Percentiles rank a stretch among this genome's conserved stretches.
Conservation (phyloP, 2,329 filamentous ascomycete genomes). For the Exophiala viscosa region DNA sequence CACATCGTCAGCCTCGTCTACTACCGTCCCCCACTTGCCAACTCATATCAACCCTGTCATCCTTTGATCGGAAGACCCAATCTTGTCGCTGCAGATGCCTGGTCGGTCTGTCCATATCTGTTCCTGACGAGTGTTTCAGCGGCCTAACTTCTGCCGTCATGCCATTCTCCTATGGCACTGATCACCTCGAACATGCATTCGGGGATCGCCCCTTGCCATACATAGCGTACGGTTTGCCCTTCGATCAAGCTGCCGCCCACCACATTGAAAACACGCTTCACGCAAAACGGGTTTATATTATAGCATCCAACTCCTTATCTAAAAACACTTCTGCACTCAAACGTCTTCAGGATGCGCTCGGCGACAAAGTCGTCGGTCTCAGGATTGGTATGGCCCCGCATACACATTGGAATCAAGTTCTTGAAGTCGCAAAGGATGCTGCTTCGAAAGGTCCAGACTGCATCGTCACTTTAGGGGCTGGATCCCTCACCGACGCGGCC, state of each 20-base stretch:
- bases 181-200: slow-evolving; percentile 39
- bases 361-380: slow-evolving; percentile 43
- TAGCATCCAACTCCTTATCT: slow-evolving; percentile 50
- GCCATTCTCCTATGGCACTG: slow-evolving; percentile 21
- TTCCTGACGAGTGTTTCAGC: too few species aligned
- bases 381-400: slow-evolving; percentile 53
- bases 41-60: too few species aligned
- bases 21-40: background rate
- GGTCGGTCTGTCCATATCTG: too few species aligned
- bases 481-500: slow-evolving; percentile 55
- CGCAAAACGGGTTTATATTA: slow-evolving; percentile 48
- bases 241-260: slow-evolving; percentile 42
- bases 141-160: background rate
- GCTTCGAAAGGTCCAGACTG: slow-evolving; percentile 38
- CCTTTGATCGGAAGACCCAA: too few species aligned
- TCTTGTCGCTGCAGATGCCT: too few species aligned
- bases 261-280: slow-evolving; percentile 46
- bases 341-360: slow-evolving; percentile 41
- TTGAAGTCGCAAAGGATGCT: slow-evolving; percentile 41
- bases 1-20: slow-evolving; percentile 1
- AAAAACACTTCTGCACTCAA: slow-evolving; percentile 46
- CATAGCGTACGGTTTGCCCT: slow-evolving; percentile 49
- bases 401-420: slow-evolving; percentile 52
- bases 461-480: slow-evolving; percentile 53
- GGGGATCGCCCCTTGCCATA: slow-evolving; percentile 36